Conservation (phyloP, 2,329 filamentous ascomycete genomes). For the Fusarium palustre region DNA sequence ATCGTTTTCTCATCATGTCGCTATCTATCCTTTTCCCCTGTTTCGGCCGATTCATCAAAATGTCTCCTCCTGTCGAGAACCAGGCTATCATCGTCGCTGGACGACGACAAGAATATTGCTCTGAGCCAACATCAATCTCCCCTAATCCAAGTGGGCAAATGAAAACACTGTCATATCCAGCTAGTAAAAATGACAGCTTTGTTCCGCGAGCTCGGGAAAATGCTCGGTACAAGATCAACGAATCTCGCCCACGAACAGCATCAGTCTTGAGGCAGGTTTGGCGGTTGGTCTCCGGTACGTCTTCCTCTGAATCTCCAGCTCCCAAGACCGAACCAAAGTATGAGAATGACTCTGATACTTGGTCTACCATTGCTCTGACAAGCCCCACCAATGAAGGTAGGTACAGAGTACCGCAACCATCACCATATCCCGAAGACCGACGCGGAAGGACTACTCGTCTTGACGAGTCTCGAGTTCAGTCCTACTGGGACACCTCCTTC, state of each 20-base stretch:
- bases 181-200: not conserved
- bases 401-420: not conserved
- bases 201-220: not conserved
- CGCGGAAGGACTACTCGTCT: not conserved
- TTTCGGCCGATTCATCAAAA: not conserved
- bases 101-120: constrained; percentile 3
- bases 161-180: not conserved
- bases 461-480: not conserved
- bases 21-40: not conserved
- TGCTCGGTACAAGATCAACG: constrained; percentile 3
- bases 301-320: not conserved
- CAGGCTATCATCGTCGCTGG: not conserved
- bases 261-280: not conserved
- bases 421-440: not conserved
- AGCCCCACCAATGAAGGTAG: not conserved
- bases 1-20: not conserved
- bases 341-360: not conserved
- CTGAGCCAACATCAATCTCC: not conserved
- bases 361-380: not conserved
- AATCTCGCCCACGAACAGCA: not conserved
- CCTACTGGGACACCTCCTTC: not conserved
- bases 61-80: not conserved
- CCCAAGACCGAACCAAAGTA: not conserved
- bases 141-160: constrained; percentile 7
- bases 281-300: not conserved